Evolutionary conservation across 2,329 filamentous ascomycete species (phyloP), one percentile per base, ranked within the genome.

Genomic region (Gnomoniopsis smithogilvyi): DNA sequence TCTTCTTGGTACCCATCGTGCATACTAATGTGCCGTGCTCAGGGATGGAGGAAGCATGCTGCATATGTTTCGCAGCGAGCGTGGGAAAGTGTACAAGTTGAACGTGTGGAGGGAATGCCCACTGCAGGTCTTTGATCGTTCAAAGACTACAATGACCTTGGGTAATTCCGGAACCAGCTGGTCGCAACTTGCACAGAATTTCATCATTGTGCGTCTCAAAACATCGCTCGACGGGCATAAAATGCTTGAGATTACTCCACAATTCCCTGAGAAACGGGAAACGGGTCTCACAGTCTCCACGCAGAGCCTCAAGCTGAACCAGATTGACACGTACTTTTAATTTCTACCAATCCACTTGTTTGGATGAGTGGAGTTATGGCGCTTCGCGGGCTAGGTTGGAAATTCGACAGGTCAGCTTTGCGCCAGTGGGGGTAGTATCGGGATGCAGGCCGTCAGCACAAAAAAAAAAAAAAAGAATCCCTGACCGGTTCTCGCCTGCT

Each of bases 221-320:
- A 30, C 26, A 4, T 30, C 4, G 8, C 26, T 4, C 26, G 26
- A 30, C 8, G 26, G 8, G 26, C 26, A 30, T 4, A 30, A 30
- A 4, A 30, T 4, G 26, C 26, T 8, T 4, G 8, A 41, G n/a
- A n/a, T 19, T 3, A 2, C n/a, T 21, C 41, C 2, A 45, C 41
- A 3, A 14, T n/a, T 15, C 17, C 14, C 14, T n/a, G 15, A 45
- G 21, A 45, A n/a, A 19, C 3, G 8, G 15, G n/a, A 19, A 21
- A n/a, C n/a, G 15, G 41, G 8, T 19, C 21, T 4, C 17, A 45
- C 12, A 45, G 41, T 2, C n/a, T 45, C 41, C 45, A 33, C 24
- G 50, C 52, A 60, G 60, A 62, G 60, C 60, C 60, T 53, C 60
- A 62, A 62, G 60, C 60, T 62, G 57, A 57, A 30, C n/a, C 19